Base-by-base conservation (phyloP, 257 asterid genomes). In the Thymus mandschuricus region DNA sequence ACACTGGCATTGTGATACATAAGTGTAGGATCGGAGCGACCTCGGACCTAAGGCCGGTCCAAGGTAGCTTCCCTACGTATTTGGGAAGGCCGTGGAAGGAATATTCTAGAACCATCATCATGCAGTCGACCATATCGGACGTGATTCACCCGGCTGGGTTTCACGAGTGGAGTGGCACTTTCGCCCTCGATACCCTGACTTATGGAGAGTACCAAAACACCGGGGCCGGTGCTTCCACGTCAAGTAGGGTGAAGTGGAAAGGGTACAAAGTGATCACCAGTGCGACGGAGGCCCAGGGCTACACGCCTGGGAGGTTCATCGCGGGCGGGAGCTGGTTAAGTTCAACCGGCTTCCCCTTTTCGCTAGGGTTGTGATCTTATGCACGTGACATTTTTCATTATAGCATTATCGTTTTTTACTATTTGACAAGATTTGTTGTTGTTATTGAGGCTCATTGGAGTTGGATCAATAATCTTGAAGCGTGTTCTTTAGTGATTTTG, bases 1-100 rank as follows among this genome's bases (percentile, higher is more conserved):
- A 87, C 81, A 87, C 94, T 0, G 91, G 94, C 1, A 87, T 87
- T 27, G 89, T 87, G 6, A 85, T 87, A 5, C 94, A 87, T 0
- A 85, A 76, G 6, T 78, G 84, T 54, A 54, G 89, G 48, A 78
- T 87, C 3, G 91, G 86, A 11, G 88, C 94, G 44, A 87, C 94
- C 1, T 82, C 87, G 3, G 94, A 87, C 62, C 55, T 87, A 11
- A 64, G 66, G 54, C 61, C 89, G 3, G 91, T 85, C 5, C 86
- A 79, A 45, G 31, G 64, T 0, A 79, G 55, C 27, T 87, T 87
- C 13, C 84, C 87, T 1, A 87, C 94, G 2, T 87, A 60, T 60
- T 83, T 87, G 0, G 94, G 91, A 2, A 31, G 94, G 54, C 94
- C 93, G 1, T 85, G 93, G 90, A 85, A 87, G 31, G 83, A 80